Conservation (phyloP, 192 early-diverging fungal species). For the Umbelopsis sp. region DNA sequence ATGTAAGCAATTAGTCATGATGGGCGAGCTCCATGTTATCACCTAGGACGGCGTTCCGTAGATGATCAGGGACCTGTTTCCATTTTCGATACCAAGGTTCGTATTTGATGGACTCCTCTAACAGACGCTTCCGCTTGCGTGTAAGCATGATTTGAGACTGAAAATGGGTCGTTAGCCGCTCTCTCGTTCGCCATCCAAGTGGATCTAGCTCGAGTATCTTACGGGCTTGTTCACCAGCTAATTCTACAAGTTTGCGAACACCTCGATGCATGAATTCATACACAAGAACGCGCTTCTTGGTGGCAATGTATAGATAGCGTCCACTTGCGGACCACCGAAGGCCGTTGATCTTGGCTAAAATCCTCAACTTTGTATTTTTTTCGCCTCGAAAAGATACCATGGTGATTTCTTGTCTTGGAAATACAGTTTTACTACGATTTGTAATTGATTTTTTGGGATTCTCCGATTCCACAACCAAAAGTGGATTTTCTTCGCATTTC, state of each 20-base stretch:
- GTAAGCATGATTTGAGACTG: slow-evolving; percentile 1
- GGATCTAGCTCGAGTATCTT: slow-evolving; percentile 20
- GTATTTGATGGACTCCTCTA: slow-evolving; percentile 3
- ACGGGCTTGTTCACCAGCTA: slow-evolving; percentile 19
- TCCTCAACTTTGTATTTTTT: slow-evolving; percentile 40
- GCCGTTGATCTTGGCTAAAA: slow-evolving; percentile 51
- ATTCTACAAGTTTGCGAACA: not conserved
- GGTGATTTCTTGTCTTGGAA: slow-evolving; percentile 51
- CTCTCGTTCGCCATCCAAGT: not conserved
- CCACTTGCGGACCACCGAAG: slow-evolving; percentile 51
- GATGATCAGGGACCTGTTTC: slow-evolving; percentile 11
- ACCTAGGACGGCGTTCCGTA: not conserved
- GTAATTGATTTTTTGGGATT: not conserved
- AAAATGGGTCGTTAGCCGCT: not conserved
- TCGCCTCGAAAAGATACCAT: slow-evolving; percentile 56
- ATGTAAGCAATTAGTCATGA: slow-evolving; percentile 1
- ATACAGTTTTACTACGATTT: not conserved
- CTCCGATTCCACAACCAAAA: not conserved
- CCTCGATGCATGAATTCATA: slow-evolving; percentile 40
- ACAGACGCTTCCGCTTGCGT: slow-evolving; percentile 2
- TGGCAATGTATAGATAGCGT: slow-evolving; percentile 48
- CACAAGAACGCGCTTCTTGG: slow-evolving; percentile 44
- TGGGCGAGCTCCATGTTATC: not conserved
- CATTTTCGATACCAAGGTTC: slow-evolving; percentile 20
- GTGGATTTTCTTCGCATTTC: not conserved